Percentiles rank a stretch among this genome's conserved stretches.
Conservation (phyloP, 345 rosid species). For the Anacardium occidentale region DNA sequence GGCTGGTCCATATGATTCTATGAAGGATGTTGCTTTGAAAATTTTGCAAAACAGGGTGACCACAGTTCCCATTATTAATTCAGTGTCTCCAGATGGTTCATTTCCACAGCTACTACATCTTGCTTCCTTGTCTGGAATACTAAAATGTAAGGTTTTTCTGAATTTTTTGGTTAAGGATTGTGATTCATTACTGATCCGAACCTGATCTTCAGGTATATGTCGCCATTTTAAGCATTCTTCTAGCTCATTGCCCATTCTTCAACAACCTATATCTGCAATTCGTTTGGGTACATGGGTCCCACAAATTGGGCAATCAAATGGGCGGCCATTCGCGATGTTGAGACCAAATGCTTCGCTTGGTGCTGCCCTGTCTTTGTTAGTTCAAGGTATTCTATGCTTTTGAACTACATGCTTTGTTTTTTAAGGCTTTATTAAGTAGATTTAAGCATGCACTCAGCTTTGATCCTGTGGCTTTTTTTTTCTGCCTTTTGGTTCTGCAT, state of each 20-base stretch:
- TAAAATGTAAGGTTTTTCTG: slow-evolving; percentile 64
- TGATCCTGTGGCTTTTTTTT: neutral
- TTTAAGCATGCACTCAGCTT: neutral
- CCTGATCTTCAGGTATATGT: slow-evolving; percentile 72
- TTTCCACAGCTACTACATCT: slow-evolving; percentile 82
- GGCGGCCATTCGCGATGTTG: slow-evolving; percentile 60
- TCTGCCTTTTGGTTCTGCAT: neutral
- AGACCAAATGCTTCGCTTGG: slow-evolving; percentile 72
- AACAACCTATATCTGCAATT: slow-evolving; percentile 76
- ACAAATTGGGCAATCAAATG: slow-evolving; percentile 70
- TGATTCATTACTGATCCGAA: slow-evolving; percentile 26
- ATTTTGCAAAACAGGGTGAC: slow-evolving; percentile 79
- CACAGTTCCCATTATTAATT: slow-evolving; percentile 67
- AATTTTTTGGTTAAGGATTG: slow-evolving; percentile 16
- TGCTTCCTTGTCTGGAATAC: slow-evolving; percentile 89
- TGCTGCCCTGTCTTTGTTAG: slow-evolving; percentile 66
- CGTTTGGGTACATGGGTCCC: slow-evolving; percentile 95
- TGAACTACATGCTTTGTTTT: neutral
- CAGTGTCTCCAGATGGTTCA: slow-evolving; percentile 56
- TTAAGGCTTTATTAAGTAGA: neutral
- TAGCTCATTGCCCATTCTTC: slow-evolving; percentile 84
- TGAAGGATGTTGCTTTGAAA: slow-evolving; percentile 81
- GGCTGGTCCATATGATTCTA: slow-evolving; percentile 88
- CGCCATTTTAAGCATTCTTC: slow-evolving; percentile 88
- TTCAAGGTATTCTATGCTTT: slow-evolving; percentile 51